A percentile compares a stretch with the other conserved stretches of the same genome.
Conservation (phyloP, 75 land plant species). For the Cryptomeria japonica region DNA sequence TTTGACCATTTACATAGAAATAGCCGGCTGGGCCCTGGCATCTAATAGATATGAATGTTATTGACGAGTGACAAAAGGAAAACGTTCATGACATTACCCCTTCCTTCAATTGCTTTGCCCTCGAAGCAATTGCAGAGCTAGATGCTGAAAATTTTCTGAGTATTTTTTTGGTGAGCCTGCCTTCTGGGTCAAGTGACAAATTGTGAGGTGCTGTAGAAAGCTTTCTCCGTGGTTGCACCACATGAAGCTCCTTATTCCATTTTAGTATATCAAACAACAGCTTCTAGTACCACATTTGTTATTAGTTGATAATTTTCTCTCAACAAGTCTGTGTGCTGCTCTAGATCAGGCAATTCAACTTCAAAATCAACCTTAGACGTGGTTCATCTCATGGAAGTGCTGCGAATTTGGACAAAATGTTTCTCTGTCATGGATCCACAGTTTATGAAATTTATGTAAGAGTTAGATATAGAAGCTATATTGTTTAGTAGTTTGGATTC, state of each 20-base stretch:
- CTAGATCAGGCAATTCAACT: background rate
- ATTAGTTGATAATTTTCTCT: too few relatives aligned
- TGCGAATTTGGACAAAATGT: background rate
- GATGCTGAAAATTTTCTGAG: background rate
- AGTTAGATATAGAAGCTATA: background rate
- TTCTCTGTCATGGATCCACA: background rate
- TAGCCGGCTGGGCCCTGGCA: background rate
- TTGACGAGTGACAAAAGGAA: background rate
- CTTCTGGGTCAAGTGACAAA: background rate
- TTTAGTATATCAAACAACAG: too few relatives aligned
- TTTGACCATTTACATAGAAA: background rate
- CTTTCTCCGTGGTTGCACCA: too few relatives aligned
- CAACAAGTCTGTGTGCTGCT: background rate
- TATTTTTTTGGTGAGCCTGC: background rate
- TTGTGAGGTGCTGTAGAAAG: too few relatives aligned
- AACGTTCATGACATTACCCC: too few relatives aligned
- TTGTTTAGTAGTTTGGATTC: background rate
- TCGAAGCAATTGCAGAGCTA: background rate
- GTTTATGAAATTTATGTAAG: too few relatives aligned
- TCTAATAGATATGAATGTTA: too few relatives aligned
- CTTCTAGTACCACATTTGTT: background rate
- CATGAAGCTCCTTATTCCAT: background rate
- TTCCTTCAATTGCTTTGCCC: background rate
- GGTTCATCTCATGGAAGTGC: background rate
- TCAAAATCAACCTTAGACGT: background rate